These are phyloP conservation scores for Tylopilus vinaceipallidus DNA, from an alignment of 768 basidiomycete species.

Conservation along the genomic window DNA sequence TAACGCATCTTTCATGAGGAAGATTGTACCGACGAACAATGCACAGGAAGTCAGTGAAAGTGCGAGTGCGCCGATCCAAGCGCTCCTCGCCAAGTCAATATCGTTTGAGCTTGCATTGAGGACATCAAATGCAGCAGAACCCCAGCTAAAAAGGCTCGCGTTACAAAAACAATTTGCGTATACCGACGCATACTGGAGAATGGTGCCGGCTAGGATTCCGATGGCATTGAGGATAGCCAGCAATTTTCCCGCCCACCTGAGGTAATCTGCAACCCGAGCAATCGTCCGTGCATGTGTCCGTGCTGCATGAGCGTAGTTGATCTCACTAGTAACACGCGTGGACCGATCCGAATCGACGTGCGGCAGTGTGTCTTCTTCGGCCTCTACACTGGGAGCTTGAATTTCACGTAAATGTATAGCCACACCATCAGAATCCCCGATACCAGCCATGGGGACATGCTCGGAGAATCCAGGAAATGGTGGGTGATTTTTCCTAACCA, in stretches of 20 bases:
- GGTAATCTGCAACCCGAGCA: constrained; percentile 1
- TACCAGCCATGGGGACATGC: no score
- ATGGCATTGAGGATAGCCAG: constrained; percentile 26
- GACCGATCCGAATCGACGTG: neutral
- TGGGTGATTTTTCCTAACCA: no score
- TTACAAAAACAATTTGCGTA: constrained; percentile 25
- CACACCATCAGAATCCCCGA: neutral
- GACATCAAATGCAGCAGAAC: constrained; percentile 15
- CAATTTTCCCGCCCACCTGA: constrained; percentile 24
- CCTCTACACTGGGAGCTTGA: neutral
- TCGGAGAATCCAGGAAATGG: no score
- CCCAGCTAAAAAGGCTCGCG: constrained; percentile 18
- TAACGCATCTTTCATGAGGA: constrained; percentile 21
- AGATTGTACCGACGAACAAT: constrained; percentile 26
- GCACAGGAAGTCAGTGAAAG: constrained; percentile 25
- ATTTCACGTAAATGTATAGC: neutral
- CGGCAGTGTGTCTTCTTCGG: neutral
- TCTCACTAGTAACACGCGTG: no score
- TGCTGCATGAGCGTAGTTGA: no score
- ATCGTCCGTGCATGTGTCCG: neutral
- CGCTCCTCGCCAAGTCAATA: constrained; percentile 23
- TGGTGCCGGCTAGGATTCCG: constrained; percentile 18
- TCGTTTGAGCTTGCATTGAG: constrained; percentile 19
- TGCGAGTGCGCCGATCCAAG: constrained; percentile 37
- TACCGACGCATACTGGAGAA: constrained; percentile 23